Evolutionary conservation across 129 eudicot genomes (phyloP), one percentile per base, ranked within the genome.

Genomic region (Lonicera japonica): DNA sequence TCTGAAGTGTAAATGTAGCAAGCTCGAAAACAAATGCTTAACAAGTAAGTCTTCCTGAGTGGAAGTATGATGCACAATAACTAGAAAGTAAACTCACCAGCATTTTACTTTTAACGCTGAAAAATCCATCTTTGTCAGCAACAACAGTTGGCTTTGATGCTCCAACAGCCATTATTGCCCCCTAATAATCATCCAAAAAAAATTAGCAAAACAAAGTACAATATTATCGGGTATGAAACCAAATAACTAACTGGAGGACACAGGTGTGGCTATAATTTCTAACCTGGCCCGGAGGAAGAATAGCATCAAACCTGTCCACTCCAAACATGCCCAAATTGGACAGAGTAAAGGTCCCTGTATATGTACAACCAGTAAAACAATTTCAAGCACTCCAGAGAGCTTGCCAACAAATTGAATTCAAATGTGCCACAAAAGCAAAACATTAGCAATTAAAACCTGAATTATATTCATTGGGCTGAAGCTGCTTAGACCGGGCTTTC

Each of bases 131-230:
- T 60, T 77, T 71, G 64, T 73, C 95, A 41, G 96, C 95, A 41
- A 80, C 74, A 73, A 87, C 89, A 63, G 94, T 79, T 69, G 98
- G 96, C 80, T 91, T 87, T 53, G 96, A 91, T 63, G 95, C 96
- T 67, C 96, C 96, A 69, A 91, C 96, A 64, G 96, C 98, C 98
- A 87, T 87, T 25, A 87, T 91, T 84, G 97, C 96, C n/a, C 96
- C 96, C 98, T 87, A 65, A 18, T 61, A 79, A 60, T 52, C 51
- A 60, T 63, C 21, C 60, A 80, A 43, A 53, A 20, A 43, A 29
- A 25, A 39, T 58, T 13, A 48, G 48, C 50, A n/a, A 21, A 51
- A 53, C 63, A 70, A 15, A 21, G 5, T 15, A 54, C 25, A 25
- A 25, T 43, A n/a, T 11, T 13, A 41, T 22, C 24, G 1, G 17